Base-by-base conservation (phyloP, 106 monocot genomes). In the Allium fistulosum region DNA sequence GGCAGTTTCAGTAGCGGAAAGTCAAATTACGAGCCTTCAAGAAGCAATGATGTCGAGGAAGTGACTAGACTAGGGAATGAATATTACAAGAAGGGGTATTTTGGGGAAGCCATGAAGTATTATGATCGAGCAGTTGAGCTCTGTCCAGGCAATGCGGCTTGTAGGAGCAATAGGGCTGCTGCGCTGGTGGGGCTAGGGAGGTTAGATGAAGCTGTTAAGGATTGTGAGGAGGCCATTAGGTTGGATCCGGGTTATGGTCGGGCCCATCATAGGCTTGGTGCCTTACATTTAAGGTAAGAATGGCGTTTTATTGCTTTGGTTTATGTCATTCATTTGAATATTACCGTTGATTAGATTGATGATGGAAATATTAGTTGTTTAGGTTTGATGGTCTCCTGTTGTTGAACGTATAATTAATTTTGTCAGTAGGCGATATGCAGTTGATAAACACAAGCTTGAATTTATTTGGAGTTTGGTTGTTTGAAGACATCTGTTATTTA, bases 1-100 rank as follows among this genome's bases (percentile, higher is more conserved):
- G 17, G 48, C 26, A 16, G 61, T 59, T 45, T n/a, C 53, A 11
- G 72, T 6, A 62, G 71, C 58, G 27, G 53, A 11, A 55, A 55
- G 15, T 55, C 53, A 2, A 15, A 0, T 12, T 12, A 55, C 6
- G 53, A 12, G 9, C 50, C 11, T 8, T 51, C 37, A 17, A 72
- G 63, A 52, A 50, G 57, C n/a, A 50, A 46, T 26, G 83, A 84
- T 71, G 81, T 82, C 26, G 84, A 86, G 69, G 88, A 82, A 65
- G 68, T 86, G 70, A 93, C 81, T 9, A 79, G 49, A 52, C 69
- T 77, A 2, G 93, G 89, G 26, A 93, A 93, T 71, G 93, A 89
- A 63, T 75, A 66, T 16, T 93, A 89, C 69, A 83, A 79, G 68
- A 80, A 68, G 74, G 86, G 93, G 9, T 62, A 80, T 46, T 82